A percentile compares a stretch with the other conserved stretches of the same genome.
These are phyloP conservation scores for Quillaja saponaria DNA, from an alignment of 306 rosid genomes.

Conservation along the genomic window DNA sequence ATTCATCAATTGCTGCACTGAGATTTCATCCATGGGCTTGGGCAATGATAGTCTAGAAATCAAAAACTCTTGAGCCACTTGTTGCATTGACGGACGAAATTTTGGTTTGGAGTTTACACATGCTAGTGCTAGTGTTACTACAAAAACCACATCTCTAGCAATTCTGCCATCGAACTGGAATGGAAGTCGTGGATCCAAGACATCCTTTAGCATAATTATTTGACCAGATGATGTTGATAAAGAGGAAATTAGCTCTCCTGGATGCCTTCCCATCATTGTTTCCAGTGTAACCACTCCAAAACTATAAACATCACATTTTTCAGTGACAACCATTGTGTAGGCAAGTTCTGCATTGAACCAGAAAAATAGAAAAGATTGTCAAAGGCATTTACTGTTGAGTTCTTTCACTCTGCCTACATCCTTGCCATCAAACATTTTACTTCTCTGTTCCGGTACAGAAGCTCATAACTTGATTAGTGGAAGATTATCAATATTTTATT, in stretches of 20 bases:
- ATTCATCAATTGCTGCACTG: background rate
- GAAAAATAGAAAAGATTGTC: background rate
- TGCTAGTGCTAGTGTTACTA: too few relatives aligned
- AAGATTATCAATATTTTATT: too few relatives aligned
- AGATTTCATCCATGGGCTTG: background rate
- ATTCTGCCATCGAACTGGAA: too few relatives aligned
- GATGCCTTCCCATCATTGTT: background rate
- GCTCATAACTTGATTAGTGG: too few relatives aligned
- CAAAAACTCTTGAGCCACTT: background rate
- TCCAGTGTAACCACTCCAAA: background rate
- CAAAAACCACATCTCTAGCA: too few relatives aligned
- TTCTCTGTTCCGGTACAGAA: too few relatives aligned
- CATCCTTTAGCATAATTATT: background rate
- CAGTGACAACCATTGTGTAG: too few relatives aligned
- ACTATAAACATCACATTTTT: too few relatives aligned
- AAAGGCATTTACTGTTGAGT: too few relatives aligned
- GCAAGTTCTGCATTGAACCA: background rate
- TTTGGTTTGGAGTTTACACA: background rate
- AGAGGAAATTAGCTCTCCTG: too few relatives aligned
- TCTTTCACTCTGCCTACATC: too few relatives aligned
- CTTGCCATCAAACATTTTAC: too few relatives aligned
- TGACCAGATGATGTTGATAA: background rate
- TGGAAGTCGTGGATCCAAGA: background rate
- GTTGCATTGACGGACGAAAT: background rate
- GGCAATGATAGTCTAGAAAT: background rate